These are phyloP conservation scores for Podospora sp. DNA, from an alignment of 495 filamentous ascomycete species.

Conservation along the genomic window DNA sequence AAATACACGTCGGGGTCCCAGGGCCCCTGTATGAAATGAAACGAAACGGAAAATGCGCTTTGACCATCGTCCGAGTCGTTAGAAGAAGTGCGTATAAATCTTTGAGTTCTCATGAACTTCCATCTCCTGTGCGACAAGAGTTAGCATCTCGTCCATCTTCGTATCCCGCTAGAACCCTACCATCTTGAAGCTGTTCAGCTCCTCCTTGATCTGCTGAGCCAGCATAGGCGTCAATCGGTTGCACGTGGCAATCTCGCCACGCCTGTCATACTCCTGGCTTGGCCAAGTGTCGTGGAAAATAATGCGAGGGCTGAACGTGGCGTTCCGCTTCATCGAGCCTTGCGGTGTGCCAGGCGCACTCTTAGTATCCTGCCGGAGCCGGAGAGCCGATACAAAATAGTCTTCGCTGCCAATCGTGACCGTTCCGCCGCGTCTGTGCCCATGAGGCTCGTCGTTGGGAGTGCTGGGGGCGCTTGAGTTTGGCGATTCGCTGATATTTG, in stretches of 20 bases:
- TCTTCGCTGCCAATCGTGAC: slow-evolving; percentile 79
- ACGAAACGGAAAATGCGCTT: slow-evolving; percentile 37
- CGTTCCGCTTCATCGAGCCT: slow-evolving; percentile 65
- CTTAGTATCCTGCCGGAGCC: slow-evolving; percentile 67
- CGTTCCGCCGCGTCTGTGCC: slow-evolving; percentile 63
- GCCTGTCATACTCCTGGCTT: slow-evolving; percentile 90
- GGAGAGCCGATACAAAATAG: slow-evolving; percentile 79
- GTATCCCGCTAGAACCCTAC: slow-evolving; percentile 52
- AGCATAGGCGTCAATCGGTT: slow-evolving; percentile 96
- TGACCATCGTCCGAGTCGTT: slow-evolving; percentile 44
- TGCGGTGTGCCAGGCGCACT: slow-evolving; percentile 79
- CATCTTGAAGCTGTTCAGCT: slow-evolving; percentile 99
- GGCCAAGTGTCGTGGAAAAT: slow-evolving; percentile 97
- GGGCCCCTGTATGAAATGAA: slow-evolving; percentile 31
- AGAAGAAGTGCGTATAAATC: slow-evolving; percentile 99
- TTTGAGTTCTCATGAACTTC: slow-evolving; percentile 98
- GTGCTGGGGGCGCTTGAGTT: slow-evolving; percentile 82
- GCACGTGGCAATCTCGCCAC: slow-evolving; percentile 96
- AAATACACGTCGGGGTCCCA: slow-evolving; percentile 44
- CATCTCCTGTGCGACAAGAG: slow-evolving; percentile 75
- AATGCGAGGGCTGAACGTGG: slow-evolving; percentile 90
- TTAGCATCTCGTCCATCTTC: slow-evolving; percentile 27
- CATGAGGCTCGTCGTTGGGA: slow-evolving; percentile 69
- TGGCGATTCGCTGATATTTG: slow-evolving; percentile 72
- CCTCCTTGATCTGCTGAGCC: slow-evolving; percentile 99